Evolutionary conservation across 2,329 filamentous ascomycete genomes (phyloP).

Genomic region (Colletotrichum viniferum): DNA sequence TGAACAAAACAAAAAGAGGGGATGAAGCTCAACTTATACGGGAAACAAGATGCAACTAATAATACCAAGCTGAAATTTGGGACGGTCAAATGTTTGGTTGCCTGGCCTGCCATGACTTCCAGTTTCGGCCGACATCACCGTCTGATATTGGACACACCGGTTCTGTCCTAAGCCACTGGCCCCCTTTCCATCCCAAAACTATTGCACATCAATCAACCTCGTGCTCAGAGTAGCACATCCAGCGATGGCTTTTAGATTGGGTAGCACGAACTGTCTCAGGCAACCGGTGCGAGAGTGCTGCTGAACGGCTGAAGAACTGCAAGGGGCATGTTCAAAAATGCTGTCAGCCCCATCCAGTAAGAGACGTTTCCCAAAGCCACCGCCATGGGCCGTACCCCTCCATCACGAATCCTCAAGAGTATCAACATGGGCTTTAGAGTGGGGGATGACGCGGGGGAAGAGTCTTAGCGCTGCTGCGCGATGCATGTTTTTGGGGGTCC

Average conservation of each 20-base stretch:
- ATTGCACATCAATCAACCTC: neutral
- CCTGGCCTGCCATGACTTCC: neutral
- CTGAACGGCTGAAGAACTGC: neutral
- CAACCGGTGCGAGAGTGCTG: neutral
- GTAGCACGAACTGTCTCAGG: constrained; percentile 5
- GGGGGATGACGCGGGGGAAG: constrained; percentile 1
- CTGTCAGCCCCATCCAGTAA: neutral
- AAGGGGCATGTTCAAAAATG: neutral
- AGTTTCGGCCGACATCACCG: constrained; percentile 9
- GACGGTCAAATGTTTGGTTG: neutral
- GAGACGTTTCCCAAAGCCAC: constrained; percentile 7
- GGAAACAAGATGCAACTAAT: neutral
- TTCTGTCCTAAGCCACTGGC: neutral
- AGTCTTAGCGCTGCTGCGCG: constrained; percentile 11
- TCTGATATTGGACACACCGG: constrained; percentile 11
- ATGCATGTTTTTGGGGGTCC: neutral
- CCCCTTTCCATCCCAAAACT: neutral
- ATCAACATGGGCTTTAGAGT: neutral
- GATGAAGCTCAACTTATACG: constrained; percentile 10
- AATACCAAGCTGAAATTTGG: neutral
- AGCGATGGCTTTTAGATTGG: neutral
- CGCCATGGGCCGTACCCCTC: neutral
- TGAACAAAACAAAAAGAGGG: neutral
- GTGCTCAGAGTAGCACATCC: neutral
- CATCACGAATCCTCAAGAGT: constrained; percentile 7